phyloP scores from a whole-genome alignment of 2,329 filamentous ascomycete species.

The Aspergillus vadensis region DNA sequence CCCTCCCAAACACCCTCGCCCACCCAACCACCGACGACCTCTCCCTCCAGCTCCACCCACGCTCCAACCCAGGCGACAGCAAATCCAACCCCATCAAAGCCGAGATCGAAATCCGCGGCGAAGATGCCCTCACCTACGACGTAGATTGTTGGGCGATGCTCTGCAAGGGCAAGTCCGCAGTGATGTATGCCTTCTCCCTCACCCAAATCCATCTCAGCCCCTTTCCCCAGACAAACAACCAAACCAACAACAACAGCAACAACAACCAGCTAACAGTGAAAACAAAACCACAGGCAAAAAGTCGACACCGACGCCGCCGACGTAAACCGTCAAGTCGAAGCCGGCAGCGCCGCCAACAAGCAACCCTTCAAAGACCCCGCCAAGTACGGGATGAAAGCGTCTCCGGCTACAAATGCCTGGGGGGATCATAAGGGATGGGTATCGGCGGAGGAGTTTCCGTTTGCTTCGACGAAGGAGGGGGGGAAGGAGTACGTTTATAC shows the following conservation, averaged over 20 bases:
- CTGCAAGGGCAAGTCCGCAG: background rate
- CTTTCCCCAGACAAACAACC: background rate
- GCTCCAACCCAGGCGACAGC: background rate
- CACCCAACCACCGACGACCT: background rate
- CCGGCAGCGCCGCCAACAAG: background rate
- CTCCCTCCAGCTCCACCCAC: background rate
- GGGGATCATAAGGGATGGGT: background rate
- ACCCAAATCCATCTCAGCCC: no score
- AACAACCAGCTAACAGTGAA: no score
- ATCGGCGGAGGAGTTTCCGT: background rate
- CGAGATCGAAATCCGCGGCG: background rate
- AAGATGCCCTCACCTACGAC: background rate
- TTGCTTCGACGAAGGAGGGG: background rate
- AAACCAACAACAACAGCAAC: background rate
- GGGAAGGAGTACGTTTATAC: background rate
- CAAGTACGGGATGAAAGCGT: background rate
- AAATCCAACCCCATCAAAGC: background rate
- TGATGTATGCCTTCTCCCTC: background rate
- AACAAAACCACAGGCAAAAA: background rate
- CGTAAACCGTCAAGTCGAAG: background rate
- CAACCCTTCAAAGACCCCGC: background rate
- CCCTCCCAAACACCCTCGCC: background rate
- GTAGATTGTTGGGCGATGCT: background rate
- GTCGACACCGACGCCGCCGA: background rate
- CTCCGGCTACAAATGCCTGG: background rate